Evolutionary conservation across 2,329 filamentous ascomycete genomes (phyloP).

Genomic region (Pseudogymnoascus sp.): DNA sequence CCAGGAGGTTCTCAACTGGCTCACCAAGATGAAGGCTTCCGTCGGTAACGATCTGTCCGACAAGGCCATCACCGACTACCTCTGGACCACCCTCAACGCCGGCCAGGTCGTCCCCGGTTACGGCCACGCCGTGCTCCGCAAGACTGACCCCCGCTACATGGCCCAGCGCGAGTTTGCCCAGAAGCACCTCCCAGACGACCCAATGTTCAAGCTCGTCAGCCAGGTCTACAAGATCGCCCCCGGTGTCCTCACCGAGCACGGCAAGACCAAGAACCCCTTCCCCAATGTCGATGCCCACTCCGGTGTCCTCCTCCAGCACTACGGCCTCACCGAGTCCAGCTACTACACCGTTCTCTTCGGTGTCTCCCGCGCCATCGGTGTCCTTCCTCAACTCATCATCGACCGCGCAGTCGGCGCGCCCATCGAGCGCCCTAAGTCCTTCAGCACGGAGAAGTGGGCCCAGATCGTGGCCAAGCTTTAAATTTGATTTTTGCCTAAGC

Average conservation of each 20-base stretch:
- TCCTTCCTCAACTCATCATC: conserved; percentile 98
- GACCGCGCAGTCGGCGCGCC: conserved; percentile 94
- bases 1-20: conserved; percentile 99
- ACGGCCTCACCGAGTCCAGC: conserved; percentile 96
- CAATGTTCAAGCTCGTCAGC: conserved; percentile 99
- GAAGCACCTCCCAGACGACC: conserved; percentile 88
- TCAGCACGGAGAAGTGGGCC: conserved; percentile 94
- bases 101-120: conserved; percentile 97
- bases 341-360: conserved; percentile 99
- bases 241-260: conserved; percentile 95
- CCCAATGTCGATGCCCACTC: conserved; percentile 99
- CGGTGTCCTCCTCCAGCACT: conserved; percentile 98
- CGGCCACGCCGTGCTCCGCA: conserved; percentile 97
- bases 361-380: conserved; percentile 95
- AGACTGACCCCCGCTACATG: conserved; percentile 98
- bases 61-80: conserved; percentile 94
- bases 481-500: conserved; percentile 29
- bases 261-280: conserved; percentile 99
- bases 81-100: conserved; percentile 92
- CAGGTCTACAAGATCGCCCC: conserved; percentile 99
- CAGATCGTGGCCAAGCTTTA: conserved; percentile 92
- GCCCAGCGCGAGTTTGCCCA: conserved; percentile 90
- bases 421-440: conserved; percentile 98
- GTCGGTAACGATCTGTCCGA: conserved; percentile 94
- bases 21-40: conserved; percentile 95